Percentiles rank a stretch among this genome's conserved stretches.
Conservation (phyloP, 805 yeast species). For the Wickerhamiella kurtzmanii region DNA sequence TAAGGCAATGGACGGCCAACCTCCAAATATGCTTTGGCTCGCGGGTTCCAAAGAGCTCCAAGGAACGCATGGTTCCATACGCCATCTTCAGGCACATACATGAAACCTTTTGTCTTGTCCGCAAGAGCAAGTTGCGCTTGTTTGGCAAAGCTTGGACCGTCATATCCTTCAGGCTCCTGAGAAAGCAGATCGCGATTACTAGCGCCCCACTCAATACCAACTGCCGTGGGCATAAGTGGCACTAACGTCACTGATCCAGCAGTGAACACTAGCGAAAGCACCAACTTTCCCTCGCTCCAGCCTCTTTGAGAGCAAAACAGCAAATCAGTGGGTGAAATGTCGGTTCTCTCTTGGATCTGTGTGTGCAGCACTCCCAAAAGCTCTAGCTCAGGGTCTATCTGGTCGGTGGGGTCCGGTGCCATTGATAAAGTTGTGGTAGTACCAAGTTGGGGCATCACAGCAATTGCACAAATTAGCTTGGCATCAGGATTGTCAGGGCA, state of each 20-base stretch:
- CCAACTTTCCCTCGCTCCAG: conserved; percentile 37
- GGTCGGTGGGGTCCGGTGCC: conserved; percentile 28
- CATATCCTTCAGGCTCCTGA: conserved; percentile 46
- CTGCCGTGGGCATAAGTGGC: conserved; percentile 45
- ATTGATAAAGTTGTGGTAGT: conserved; percentile 50
- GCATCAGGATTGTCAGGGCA: conserved; percentile 56
- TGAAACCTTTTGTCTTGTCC: conserved; percentile 64
- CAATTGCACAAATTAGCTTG: conserved; percentile 65
- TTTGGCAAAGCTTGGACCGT: conserved; percentile 31
- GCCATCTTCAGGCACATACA: conserved; percentile 69
- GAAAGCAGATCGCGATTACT: conserved; percentile 43
- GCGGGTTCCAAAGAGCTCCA: conserved; percentile 68
- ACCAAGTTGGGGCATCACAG: conserved; percentile 80
- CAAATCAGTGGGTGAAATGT: conserved; percentile 59
- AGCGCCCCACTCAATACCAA: conserved; percentile 70
- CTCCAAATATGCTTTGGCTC: conserved; percentile 48
- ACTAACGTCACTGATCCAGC: conserved; percentile 76
- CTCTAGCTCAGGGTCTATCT: conserved; percentile 44
- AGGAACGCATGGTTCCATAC: conserved; percentile 87
- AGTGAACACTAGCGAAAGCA: conserved; percentile 55
- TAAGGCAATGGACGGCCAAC: conserved; percentile 69
- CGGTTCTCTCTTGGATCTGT: conserved; percentile 49
- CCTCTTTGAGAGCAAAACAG: conserved; percentile 39
- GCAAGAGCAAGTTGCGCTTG: conserved; percentile 61
- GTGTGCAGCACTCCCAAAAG: conserved; percentile 94